A percentile compares a stretch with the other conserved stretches of the same genome.
These are phyloP conservation scores for Arachis monticola DNA, from an alignment of 331 rosid genomes.

Conservation along the genomic window DNA sequence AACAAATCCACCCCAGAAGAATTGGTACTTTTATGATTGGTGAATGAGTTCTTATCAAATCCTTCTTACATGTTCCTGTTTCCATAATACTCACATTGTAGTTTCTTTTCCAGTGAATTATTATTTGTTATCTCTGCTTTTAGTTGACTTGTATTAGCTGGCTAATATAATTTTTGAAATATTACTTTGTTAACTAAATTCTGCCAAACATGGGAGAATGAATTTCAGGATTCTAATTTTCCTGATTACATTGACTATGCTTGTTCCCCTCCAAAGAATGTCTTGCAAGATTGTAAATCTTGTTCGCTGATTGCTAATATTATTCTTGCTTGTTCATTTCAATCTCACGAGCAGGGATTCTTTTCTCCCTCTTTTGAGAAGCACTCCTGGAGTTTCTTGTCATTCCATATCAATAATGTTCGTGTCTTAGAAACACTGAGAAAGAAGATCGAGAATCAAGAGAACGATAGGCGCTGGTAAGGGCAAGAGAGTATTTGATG, in stretches of 20 bases:
- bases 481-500: conserved; percentile 53
- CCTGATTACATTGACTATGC: conserved; percentile 35
- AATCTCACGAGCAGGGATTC: background rate
- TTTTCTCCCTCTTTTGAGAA: conserved; percentile 10
- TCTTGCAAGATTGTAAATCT: conserved; percentile 22
- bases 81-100: background rate
- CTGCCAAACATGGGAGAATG: conserved; percentile 21
- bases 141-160: conserved; percentile 28
- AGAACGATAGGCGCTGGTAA: conserved; percentile 41
- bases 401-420: conserved; percentile 27
- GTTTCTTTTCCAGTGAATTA: conserved; percentile 14
- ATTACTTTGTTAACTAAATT: conserved; percentile 2
- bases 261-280: conserved; percentile 24
- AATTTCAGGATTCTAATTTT: conserved; percentile 19
- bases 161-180: conserved; percentile 18
- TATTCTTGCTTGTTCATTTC: conserved; percentile 19
- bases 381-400: background rate
- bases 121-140: conserved; percentile 20
- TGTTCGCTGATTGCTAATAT: too few relatives aligned
- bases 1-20: conserved; percentile 23
- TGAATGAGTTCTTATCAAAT: conserved; percentile 23
- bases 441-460: conserved; percentile 37
- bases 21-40: background rate
- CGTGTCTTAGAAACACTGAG: conserved; percentile 19
- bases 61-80: conserved; percentile 36